Percentiles rank a stretch among this genome's conserved stretches.
phyloP scores from a whole-genome alignment of 73 alveolate genomes.

The Halteria grandinella region DNA sequence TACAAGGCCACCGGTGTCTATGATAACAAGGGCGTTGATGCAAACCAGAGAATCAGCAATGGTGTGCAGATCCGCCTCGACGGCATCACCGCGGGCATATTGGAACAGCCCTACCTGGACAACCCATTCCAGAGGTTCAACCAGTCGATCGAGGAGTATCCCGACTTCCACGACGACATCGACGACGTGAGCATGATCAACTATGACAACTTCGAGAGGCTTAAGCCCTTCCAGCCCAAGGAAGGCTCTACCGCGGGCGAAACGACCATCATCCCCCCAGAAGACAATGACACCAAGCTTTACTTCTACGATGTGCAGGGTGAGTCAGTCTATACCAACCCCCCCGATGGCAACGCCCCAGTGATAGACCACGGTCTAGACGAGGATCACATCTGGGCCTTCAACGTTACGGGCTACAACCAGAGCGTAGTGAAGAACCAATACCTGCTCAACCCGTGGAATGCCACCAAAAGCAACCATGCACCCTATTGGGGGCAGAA shows the following conservation, averaged over 20 bases:
- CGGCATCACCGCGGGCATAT: background rate
- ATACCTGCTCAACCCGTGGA: background rate
- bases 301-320: constrained; percentile 21
- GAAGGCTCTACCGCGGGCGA: constrained; percentile 20
- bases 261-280: constrained; percentile 1
- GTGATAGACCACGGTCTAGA: constrained; percentile 55
- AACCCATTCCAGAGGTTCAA: constrained; percentile 46
- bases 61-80: background rate
- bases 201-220: constrained; percentile 40
- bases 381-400: constrained; percentile 32
- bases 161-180: constrained; percentile 27
- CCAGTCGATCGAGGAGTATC: constrained; percentile 36
- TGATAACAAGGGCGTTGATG: constrained; percentile 10
- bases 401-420: constrained; percentile 23
- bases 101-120: background rate
- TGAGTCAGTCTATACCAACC: constrained; percentile 35
- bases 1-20: background rate
- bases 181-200: constrained; percentile 18
- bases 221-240: constrained; percentile 19
- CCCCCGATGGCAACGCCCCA: constrained; percentile 41
- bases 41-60: background rate
- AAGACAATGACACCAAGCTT: constrained; percentile 45
- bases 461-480: background rate
- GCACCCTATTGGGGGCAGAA: constrained; percentile 51
- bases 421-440: background rate